Evolutionary conservation across 2,329 filamentous ascomycete species (phyloP), one percentile per base, ranked within the genome.

Genomic region (Colletotrichum zoysiae): DNA sequence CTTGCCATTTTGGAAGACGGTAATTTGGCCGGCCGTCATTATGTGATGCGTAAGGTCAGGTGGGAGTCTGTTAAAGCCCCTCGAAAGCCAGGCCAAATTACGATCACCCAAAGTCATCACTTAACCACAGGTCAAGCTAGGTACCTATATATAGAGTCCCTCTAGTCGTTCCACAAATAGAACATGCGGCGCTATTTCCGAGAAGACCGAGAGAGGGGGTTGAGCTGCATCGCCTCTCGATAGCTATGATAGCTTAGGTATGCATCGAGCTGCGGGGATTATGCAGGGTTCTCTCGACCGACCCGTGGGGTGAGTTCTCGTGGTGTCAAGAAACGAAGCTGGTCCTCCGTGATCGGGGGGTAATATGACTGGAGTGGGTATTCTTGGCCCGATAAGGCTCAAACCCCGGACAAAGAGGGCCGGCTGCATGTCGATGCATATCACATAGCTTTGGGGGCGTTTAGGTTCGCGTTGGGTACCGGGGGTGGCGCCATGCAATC

Each of bases 211-310:
- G 23, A 20, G 51, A 59, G 64, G 51, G 51, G 58, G 53, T 42
- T 20, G 16, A 23, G 59, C 44, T 48, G 20, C 40, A 55, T 59
- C 40, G 57, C 48, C 18, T 68, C 26, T n/a, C 11, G 65, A 68
- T 71, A 63, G 65, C 69, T n/a, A 23, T 51, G 69, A 69, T 68
- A 56, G 59, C 65, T 38, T 40, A 56, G 44, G 68, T 71, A 55
- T 38, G 59, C 35, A 16, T n/a, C 40, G 23, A 30, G 48, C 42
- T 50, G 46, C 48, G 65, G 50, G 61, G 61, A 53, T 30, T n/a
- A 23, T 64, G 69, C 69, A 58, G 69, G 65, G 69, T 50, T 59
- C 38, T 62, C 14, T 55, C 46, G 16, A 50, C 65, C 69, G 58
- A 68, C 57, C 38, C 53, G 69, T 46, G 69, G 44, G 59, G 65